Base-by-base conservation (phyloP, 805 yeast genomes). In the Metschnikowia dekortorum region DNA sequence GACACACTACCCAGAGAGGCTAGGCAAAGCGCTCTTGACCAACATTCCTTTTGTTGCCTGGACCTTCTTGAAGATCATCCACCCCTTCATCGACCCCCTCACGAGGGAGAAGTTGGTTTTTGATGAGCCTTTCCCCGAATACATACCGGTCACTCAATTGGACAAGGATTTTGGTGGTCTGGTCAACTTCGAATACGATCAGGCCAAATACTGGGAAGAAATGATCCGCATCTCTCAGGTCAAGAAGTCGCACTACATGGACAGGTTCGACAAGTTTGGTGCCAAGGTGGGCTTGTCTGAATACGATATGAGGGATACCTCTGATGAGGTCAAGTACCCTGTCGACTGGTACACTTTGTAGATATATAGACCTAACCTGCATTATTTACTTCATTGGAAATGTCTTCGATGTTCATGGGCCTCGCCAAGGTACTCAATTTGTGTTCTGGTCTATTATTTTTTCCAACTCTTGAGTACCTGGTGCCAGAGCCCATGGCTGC, bases 1-100 rank as follows among this genome's bases (percentile, higher is more conserved):
- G 70, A 90, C 96, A 10, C 99, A 94, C 68, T 94, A 94, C 66
- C 99, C 99, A 4, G 99, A 94, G 67, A 81, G 99, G 61, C 76
- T 94, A 52, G 99, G 99, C 37, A 86, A 85, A 64, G 97, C 97
- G 0, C 75, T 91, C 44, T 75, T 94, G 48, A 88, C 96, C 44
- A 92, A 94, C 68, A 90, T 94, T 57, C 98, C 98, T 11, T 87
- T 94, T 81, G 70, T 91, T 49, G 98, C 91, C 6, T 87, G 96
- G 88, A 84, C 96, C 8, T 94, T 94, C 61, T 73, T 94, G 58
- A 91, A 87, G 71, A 72, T 94, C 55, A 91, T 92, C 56, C 89
- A 88, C 61, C 99, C 99, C 5, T 94, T 94, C 66, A 94, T 94
- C 56, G 99, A 94, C 64, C 97, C 99, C 8, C 71, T 89, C 62